Percentiles rank a stretch among this genome's conserved stretches.
phyloP scores from a whole-genome alignment of 2,329 filamentous ascomycete species.

The Aspergillus sp. region DNA sequence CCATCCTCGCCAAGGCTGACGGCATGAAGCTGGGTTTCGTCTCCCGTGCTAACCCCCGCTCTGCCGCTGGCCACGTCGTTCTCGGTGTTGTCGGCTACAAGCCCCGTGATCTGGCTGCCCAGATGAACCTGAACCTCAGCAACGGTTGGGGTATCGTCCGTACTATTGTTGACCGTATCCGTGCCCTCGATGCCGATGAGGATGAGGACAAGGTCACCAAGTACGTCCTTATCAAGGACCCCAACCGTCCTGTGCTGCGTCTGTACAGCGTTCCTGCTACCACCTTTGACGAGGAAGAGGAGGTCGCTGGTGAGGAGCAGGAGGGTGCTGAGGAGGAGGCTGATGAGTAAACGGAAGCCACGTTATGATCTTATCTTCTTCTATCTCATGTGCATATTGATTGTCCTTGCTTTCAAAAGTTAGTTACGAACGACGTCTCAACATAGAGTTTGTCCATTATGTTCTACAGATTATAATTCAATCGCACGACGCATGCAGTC shows the following conservation, averaged over 20 bases:
- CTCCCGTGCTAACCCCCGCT: constrained; percentile 88
- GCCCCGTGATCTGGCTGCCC: constrained; percentile 90
- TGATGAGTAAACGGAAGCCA: constrained; percentile 28
- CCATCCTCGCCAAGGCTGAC: constrained; percentile 95
- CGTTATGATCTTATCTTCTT: not conserved
- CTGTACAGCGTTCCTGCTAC: constrained; percentile 86
- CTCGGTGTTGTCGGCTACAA: constrained; percentile 97
- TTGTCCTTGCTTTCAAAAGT: not conserved
- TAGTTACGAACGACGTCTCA: not conserved
- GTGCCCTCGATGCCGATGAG: constrained; percentile 43
- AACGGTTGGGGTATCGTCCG: constrained; percentile 99
- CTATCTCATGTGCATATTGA: not conserved
- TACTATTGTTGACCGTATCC: constrained; percentile 86
- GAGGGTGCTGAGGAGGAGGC: constrained; percentile 56
- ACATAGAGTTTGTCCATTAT: not conserved
- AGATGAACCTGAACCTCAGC: constrained; percentile 96
- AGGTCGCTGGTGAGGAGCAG: constrained; percentile 59
- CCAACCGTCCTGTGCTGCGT: constrained; percentile 93
- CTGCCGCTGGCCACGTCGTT: constrained; percentile 89
- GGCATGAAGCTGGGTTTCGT: constrained; percentile 99
- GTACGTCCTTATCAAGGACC: constrained; percentile 71
- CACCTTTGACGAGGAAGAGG: constrained; percentile 88
- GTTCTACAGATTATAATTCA: no score
- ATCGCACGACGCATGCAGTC: no score
- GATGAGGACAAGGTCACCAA: constrained; percentile 48